Base-by-base conservation (phyloP, 176 grass and related monocot species). In the Dendrocalamus sinicus region DNA sequence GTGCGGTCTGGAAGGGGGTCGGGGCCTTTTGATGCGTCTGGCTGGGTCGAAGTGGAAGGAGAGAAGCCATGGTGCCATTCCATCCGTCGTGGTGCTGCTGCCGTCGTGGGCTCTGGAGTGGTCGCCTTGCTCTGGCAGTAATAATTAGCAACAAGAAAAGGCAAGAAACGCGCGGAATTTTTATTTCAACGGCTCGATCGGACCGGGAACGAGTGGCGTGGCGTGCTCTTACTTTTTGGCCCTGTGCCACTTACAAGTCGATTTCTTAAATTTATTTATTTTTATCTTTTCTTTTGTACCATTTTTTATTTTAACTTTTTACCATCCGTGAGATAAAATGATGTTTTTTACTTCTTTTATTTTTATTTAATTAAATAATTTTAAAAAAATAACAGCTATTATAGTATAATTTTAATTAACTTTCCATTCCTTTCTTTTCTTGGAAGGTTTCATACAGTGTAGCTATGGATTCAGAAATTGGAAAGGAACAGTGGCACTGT, bases 1-100 rank as follows among this genome's bases (percentile, higher is more conserved):
- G 12, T 65, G 73, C 86, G 45, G n/a, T 43, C 83, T 81, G 83
- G 81, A 44, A 47, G 32, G 62, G 54, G 30, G 35, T 11, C 72
- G 63, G 64, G 40, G 43, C 67, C 26, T 85, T 91, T 91, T 84
- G 70, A 83, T 73, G 81, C 61, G 72, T 79, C 43, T 39, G 76
- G 63, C 12, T 19, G 40, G 16, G 76, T 59, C 23, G 75, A 58
- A 78, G 75, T 79, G 79, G 89, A 67, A 63, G 76, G 32, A 77
- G 84, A 53, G 75, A 73, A 67, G 73, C 40, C 64, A 53, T 84
- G 89, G 84, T 80, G 80, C 43, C 85, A 88, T 76, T 88, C 70
- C 81, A 39, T 71, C 84, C 74, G 59, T 32, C 24, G 75, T 83
- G 73, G 48, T 52, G 70, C 8, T 13, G 86, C 24, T 71, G 65